Evolutionary conservation across 1,284 basidiomycete genomes (phyloP).

Genomic region (Ustilago xerochloae): DNA sequence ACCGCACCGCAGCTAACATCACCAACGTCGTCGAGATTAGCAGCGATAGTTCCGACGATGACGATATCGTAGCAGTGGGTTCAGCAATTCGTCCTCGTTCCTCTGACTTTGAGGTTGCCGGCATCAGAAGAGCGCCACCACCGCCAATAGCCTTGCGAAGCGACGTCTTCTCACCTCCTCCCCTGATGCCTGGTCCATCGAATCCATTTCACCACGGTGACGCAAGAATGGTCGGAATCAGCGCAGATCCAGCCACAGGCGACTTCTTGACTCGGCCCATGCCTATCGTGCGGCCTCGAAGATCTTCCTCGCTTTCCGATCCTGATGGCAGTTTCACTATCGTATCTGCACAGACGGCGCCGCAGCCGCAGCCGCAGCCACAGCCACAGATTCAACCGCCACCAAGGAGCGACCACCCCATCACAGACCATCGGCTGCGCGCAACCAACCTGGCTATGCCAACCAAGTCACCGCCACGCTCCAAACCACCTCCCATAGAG

Average conservation of each 20-base stretch:
- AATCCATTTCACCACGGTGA: conserved; percentile 10
- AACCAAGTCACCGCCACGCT: conserved; percentile 35
- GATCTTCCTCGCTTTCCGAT: conserved; percentile 4
- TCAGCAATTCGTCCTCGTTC: neutral
- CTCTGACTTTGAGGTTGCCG: conserved; percentile 30
- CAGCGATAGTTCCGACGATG: conserved; percentile 40
- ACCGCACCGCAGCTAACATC: neutral
- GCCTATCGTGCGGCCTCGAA: conserved; percentile 26
- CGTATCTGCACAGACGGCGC: conserved; percentile 15
- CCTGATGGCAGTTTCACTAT: conserved; percentile 25
- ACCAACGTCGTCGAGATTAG: conserved; percentile 35
- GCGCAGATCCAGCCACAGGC: conserved; percentile 29
- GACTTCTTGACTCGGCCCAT: conserved; percentile 34
- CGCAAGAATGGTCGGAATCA: conserved; percentile 20
- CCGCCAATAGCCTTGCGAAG: neutral
- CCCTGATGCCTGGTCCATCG: conserved; percentile 2
- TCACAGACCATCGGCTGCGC: conserved; percentile 39
- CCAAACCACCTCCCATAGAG: conserved; percentile 47
- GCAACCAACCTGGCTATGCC: conserved; percentile 34
- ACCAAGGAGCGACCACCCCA: conserved; percentile 27
- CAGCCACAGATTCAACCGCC: conserved; percentile 3
- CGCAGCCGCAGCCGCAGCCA: too few relatives aligned
- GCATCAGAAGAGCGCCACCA: conserved; percentile 10
- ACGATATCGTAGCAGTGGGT: conserved; percentile 17
- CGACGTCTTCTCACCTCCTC: conserved; percentile 28